Evolutionary conservation across 1,284 basidiomycete species (phyloP).

Genomic region (Microbotryomycetes sp.): DNA sequence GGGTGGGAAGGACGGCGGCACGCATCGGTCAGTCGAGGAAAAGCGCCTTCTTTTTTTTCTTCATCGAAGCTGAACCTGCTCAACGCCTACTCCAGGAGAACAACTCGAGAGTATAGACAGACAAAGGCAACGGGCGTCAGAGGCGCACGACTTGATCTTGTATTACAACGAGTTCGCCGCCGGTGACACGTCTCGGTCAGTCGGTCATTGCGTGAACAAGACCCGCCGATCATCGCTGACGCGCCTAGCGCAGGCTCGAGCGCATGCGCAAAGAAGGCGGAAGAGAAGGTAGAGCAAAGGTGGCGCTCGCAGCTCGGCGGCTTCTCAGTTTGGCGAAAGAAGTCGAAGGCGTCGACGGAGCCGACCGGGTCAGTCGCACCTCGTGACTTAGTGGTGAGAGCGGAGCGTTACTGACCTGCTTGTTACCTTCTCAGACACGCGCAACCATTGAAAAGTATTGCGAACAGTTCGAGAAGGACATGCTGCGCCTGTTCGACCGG

Average conservation of each 20-base stretch:
- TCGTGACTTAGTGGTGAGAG: too few relatives aligned
- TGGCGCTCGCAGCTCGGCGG: constrained; percentile 81
- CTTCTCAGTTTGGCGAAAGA: constrained; percentile 85
- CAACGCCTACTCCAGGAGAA: constrained; percentile 55
- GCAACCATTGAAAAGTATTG: constrained; percentile 92
- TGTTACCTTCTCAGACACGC: constrained; percentile 57
- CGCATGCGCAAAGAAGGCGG: constrained; percentile 66
- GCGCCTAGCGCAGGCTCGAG: constrained; percentile 51
- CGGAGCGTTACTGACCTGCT: too few relatives aligned
- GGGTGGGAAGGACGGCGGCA: constrained; percentile 89
- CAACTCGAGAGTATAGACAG: constrained; percentile 93
- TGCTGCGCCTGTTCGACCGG: constrained; percentile 89
- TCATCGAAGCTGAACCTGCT: background rate
- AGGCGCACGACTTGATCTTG: constrained; percentile 87
- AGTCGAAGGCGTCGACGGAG: constrained; percentile 57
- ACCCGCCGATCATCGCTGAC: too few relatives aligned
- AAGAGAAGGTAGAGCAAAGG: constrained; percentile 70
- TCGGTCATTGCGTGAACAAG: too few relatives aligned
- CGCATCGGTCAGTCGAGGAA: constrained; percentile 68
- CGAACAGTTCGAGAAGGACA: constrained; percentile 98
- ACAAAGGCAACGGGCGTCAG: constrained; percentile 84
- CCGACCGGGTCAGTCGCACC: constrained; percentile 17
- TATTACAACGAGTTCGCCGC: constrained; percentile 90
- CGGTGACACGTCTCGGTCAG: constrained; percentile 57
- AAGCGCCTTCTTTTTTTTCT: background rate